Percentiles rank a stretch among this genome's conserved stretches.
phyloP scores from a whole-genome alignment of 129 eudicot species.

The Artemisia tridentata region DNA sequence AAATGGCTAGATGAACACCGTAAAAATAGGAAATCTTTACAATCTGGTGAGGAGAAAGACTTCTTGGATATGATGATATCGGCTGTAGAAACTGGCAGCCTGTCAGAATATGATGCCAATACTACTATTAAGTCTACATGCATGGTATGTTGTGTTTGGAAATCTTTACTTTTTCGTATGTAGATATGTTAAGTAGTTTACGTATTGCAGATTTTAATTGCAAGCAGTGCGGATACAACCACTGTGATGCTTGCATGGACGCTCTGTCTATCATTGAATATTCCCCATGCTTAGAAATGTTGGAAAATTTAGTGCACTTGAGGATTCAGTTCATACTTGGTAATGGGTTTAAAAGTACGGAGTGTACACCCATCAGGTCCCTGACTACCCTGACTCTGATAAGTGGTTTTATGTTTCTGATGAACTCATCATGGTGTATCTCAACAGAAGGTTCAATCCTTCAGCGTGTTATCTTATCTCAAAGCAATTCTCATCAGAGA shows the following conservation, averaged over 20 bases:
- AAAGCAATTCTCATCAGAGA: too few relatives aligned
- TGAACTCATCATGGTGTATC: too few relatives aligned
- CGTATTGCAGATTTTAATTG: conserved; percentile 8
- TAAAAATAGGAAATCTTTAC: not conserved
- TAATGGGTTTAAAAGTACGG: too few relatives aligned
- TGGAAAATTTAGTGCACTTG: too few relatives aligned
- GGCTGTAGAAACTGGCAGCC: not conserved
- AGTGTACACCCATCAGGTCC: too few relatives aligned
- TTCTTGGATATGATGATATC: not conserved
- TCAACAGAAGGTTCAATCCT: too few relatives aligned
- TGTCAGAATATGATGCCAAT: not conserved
- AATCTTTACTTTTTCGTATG: not conserved
- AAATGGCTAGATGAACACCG: not conserved
- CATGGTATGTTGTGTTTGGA: too few relatives aligned
- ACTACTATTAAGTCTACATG: not conserved
- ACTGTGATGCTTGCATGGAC: conserved; percentile 13
- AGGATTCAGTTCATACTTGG: too few relatives aligned
- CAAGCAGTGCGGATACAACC: conserved; percentile 11
- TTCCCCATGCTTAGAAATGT: not conserved
- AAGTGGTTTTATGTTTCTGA: too few relatives aligned
- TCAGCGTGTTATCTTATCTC: too few relatives aligned
- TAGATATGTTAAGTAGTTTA: not conserved
- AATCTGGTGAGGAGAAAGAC: not conserved
- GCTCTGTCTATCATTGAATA: conserved; percentile 1
- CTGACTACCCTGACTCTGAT: too few relatives aligned